These are phyloP conservation scores for Ophiostoma himal-ulmi DNA, from an alignment of 2,329 filamentous ascomycete genomes.

Conservation along the genomic window DNA sequence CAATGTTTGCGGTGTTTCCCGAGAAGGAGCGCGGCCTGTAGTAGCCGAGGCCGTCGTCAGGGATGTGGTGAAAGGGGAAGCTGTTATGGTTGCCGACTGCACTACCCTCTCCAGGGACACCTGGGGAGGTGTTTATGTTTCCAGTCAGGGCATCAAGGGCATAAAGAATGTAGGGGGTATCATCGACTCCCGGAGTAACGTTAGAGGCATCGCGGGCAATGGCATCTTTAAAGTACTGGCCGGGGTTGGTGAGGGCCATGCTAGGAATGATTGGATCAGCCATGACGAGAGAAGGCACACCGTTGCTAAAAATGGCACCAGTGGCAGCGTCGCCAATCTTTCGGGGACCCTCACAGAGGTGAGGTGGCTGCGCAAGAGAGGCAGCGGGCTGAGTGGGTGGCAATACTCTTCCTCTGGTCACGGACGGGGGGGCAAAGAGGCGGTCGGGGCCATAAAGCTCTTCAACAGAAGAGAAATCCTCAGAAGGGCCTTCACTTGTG, in stretches of 20 bases:
- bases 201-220: slow-evolving; percentile 45
- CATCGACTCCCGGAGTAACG: slow-evolving; percentile 72
- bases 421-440: slow-evolving; percentile 33
- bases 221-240: slow-evolving; percentile 45
- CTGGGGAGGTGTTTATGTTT: slow-evolving; percentile 35
- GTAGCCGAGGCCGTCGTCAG: slow-evolving; percentile 40
- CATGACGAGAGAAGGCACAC: neutral
- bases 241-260: slow-evolving; percentile 19
- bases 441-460: slow-evolving; percentile 44
- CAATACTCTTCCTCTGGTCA: neutral
- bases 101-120: slow-evolving; percentile 42
- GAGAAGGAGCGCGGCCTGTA: slow-evolving; percentile 23
- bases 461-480: slow-evolving; percentile 32
- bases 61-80: slow-evolving; percentile 27
- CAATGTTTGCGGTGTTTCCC: slow-evolving; percentile 11
- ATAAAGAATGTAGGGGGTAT: slow-evolving; percentile 82
- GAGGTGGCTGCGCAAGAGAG: neutral
- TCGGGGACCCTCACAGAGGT: neutral
- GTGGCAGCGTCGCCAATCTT: neutral
- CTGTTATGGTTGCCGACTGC: slow-evolving; percentile 34
- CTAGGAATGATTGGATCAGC: neutral
- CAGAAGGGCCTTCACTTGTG: slow-evolving; percentile 28
- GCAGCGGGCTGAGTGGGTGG: neutral
- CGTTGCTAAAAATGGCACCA: slow-evolving; percentile 13
- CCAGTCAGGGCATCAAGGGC: slow-evolving; percentile 82